Evolutionary conservation across 2,329 filamentous ascomycete species (phyloP).

Genomic region (Sporothrix pseudoabietina): DNA sequence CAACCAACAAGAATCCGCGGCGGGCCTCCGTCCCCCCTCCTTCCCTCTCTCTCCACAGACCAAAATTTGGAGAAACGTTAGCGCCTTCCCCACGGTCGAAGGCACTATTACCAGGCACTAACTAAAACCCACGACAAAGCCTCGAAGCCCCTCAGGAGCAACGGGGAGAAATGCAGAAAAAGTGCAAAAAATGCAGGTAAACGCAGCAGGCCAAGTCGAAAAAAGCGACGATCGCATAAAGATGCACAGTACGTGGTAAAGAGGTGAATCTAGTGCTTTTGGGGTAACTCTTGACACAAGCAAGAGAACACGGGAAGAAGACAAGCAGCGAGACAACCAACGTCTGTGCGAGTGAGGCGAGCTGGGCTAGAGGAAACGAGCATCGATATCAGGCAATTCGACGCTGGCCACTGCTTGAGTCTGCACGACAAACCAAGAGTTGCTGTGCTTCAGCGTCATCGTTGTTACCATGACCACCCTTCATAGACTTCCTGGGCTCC

Average conservation of each 20-base stretch:
- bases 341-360: background rate
- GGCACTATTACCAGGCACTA: background rate
- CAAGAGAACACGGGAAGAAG: background rate
- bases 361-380: background rate
- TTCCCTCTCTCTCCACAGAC: background rate
- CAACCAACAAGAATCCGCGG: background rate
- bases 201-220: slow-evolving; percentile 5
- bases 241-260: background rate
- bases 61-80: background rate
- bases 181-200: background rate
- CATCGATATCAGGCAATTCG: background rate
- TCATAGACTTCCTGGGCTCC: slow-evolving; percentile 16
- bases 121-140: background rate
- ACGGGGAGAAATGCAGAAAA: background rate
- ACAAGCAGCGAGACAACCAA: background rate
- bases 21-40: too few species aligned
- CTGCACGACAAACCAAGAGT: background rate
- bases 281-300: background rate
- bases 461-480: background rate
- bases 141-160: slow-evolving; percentile 1
- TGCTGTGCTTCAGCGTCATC: background rate
- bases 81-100: slow-evolving; percentile 11
- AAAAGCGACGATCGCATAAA: background rate
- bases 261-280: background rate
- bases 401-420: background rate